These are phyloP conservation scores for Penicillium sp. DNA, from an alignment of 2,329 filamentous ascomycete species.

Conservation along the genomic window DNA sequence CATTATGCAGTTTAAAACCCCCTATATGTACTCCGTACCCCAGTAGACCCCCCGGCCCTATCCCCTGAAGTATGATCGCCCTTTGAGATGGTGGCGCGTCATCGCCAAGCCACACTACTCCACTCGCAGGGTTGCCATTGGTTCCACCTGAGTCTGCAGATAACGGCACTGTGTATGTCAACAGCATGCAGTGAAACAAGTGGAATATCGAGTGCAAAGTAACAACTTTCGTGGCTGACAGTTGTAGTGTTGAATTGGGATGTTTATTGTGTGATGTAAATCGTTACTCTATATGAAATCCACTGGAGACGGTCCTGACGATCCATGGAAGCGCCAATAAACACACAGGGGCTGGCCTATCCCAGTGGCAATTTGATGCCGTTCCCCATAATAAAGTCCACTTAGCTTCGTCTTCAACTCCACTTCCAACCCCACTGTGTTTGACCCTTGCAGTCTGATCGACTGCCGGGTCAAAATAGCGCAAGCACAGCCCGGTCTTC, in stretches of 20 bases:
- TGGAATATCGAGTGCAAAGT: not conserved
- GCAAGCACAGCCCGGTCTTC: conserved; percentile 8
- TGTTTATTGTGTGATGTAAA: too few species aligned
- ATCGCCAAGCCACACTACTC: conserved; percentile 3
- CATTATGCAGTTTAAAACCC: not conserved
- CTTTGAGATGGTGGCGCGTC: conserved; percentile 3
- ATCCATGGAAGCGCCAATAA: not conserved
- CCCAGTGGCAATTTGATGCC: not conserved
- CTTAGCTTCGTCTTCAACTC: not conserved
- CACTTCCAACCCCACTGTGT: not conserved
- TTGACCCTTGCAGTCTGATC: conserved; percentile 16
- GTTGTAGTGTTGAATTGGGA: too few species aligned
- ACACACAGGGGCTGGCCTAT: not conserved
- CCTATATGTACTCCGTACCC: not conserved
- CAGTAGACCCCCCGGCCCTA: not conserved
- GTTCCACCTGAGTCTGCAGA: too few species aligned
- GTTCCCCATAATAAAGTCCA: not conserved
- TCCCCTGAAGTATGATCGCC: conserved; percentile 8
- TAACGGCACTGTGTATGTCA: not conserved
- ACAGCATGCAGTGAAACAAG: not conserved
- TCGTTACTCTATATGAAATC: too few species aligned
- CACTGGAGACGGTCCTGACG: not conserved
- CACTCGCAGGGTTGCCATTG: not conserved
- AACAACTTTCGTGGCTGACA: not conserved
- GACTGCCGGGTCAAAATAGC: conserved; percentile 6